Conservation (phyloP, 169 alveolate species). For the Plasmodium relictum region DNA sequence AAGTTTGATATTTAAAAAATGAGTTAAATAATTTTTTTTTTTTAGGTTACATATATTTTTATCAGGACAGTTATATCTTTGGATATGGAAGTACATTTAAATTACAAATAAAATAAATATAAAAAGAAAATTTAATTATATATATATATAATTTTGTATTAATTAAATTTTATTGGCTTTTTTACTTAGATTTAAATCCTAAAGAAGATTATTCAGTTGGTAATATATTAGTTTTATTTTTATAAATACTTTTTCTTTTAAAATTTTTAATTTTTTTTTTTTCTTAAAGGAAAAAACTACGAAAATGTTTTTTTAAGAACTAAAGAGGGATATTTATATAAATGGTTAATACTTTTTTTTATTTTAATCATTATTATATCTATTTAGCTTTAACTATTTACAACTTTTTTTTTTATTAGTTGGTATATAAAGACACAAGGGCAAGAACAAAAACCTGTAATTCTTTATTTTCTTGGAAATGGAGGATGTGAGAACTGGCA, state of each 20-base stretch:
- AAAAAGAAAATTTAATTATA: background rate
- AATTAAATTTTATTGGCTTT: background rate
- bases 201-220: background rate
- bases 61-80: constrained; percentile 27
- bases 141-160: background rate
- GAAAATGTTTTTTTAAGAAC: constrained; percentile 18
- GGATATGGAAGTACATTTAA: constrained; percentile 12
- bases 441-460: constrained; percentile 28
- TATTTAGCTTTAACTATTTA: background rate
- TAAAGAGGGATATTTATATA: background rate
- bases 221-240: background rate
- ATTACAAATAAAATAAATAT: background rate
- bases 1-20: no score
- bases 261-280: background rate
- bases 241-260: background rate
- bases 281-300: constrained; percentile 21
- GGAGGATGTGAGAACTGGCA: constrained; percentile 36
- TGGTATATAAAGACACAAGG: constrained; percentile 48
- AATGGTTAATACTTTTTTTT: background rate
- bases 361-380: no score
- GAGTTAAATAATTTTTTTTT: background rate
- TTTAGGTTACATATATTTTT: constrained; percentile 22
- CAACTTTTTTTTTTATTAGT: constrained; percentile 1
- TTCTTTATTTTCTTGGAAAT: constrained; percentile 48
- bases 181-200: background rate